Conservation (phyloP, 331 rosid species). For the Stylosanthes scabra region DNA sequence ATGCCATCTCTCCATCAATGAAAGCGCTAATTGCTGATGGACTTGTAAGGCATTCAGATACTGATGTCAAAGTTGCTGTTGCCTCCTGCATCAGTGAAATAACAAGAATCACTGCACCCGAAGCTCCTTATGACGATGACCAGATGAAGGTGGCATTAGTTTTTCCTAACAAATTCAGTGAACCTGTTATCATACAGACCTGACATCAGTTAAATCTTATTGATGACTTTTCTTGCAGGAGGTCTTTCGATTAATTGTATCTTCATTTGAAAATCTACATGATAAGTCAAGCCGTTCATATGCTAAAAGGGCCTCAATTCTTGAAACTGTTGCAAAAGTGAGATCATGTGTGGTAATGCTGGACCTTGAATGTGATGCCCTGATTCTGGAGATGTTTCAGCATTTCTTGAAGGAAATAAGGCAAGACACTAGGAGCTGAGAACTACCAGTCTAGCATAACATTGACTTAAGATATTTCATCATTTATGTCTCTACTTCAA, state of each 20-base stretch:
- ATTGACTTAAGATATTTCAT: slow-evolving; percentile 9
- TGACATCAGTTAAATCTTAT: slow-evolving; percentile 2
- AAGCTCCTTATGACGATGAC: slow-evolving; percentile 93
- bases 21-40: slow-evolving; percentile 68
- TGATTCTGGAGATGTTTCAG: slow-evolving; percentile 92
- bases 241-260: slow-evolving; percentile 83
- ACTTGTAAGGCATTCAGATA: slow-evolving; percentile 72
- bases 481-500: slow-evolving; percentile 8
- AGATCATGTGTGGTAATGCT: slow-evolving; percentile 96
- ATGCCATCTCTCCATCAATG: slow-evolving; percentile 75
- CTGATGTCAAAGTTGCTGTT: slow-evolving; percentile 85
- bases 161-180: slow-evolving; percentile 21
- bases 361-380: slow-evolving; percentile 90
- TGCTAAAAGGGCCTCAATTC: slow-evolving; percentile 71
- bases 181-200: not conserved
- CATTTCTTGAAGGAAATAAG: slow-evolving; percentile 82
- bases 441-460: not conserved
- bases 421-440: slow-evolving; percentile 44
- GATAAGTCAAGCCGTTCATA: slow-evolving; percentile 76
- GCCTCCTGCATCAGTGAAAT: slow-evolving; percentile 95
- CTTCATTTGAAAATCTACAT: slow-evolving; percentile 80
- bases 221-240: slow-evolving; percentile 58
- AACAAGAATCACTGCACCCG: slow-evolving; percentile 97
- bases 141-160: slow-evolving; percentile 78
- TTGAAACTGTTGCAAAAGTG: slow-evolving; percentile 95